Evolutionary conservation across 257 asterid genomes (phyloP), one percentile per base, ranked within the genome.

Genomic region (Fraxinus quadrangulata): DNA sequence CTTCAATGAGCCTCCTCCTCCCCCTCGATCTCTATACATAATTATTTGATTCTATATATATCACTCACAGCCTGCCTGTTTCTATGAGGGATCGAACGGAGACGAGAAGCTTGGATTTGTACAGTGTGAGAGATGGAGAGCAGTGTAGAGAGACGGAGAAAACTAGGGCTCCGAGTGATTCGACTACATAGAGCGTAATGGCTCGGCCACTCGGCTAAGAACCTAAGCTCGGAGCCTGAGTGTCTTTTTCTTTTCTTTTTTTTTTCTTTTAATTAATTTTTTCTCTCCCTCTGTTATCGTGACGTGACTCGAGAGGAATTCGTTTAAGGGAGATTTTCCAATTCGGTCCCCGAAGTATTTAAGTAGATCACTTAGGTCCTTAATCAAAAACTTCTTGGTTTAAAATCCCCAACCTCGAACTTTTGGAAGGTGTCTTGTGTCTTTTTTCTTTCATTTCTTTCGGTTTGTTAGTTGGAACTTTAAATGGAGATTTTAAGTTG

Each of bases 1-100:
- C 86, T 90, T 94, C 54, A 97, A 89, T 31, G 94, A 82, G 69
- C 84, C 90, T 42, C 87, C 91, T 37, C 84, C 94, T 36, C 84
- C 94, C 71, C 92, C 94, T 70, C 99, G 97, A 87, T 89, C 93
- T 77, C 91, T 89, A 72, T 93, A 89, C 97, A 92, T 92, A 71
- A 76, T 88, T 78, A 66, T 72, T 72, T 56, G 66, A 56, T 56
- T 56, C 21, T 56, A 56, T 56, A 54, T 8, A 8, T 7, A 61
- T 61, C 31, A 24, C 67, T 45, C 21, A 39, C 74, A 49, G 65
- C 51, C 77, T 73, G 37, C 2, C 71, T 42, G 34, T 31, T 56
- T 76, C 54, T 23, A 54, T 3, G 65, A 68, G 40, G 33, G 77
- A 28, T 40, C 49, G 26, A 37, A 39, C 42, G 39, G 19, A 39